Conservation (phyloP, 257 asterid species). For the Solanum corneliomulleri region DNA sequence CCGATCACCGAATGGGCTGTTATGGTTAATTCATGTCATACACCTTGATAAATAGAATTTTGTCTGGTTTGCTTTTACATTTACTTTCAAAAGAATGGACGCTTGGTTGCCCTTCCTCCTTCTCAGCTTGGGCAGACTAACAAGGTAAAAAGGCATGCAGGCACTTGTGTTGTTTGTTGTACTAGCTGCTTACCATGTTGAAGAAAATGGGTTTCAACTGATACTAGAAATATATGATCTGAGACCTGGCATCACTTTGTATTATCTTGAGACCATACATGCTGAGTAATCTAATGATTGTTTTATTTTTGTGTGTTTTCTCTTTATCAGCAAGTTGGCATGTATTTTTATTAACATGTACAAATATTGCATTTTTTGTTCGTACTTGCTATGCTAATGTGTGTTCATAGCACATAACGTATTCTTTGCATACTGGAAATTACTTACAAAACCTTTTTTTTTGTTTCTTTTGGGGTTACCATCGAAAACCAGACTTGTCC, state of each 20-base stretch:
- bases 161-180: background rate
- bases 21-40: background rate
- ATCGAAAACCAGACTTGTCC: background rate
- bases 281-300: background rate
- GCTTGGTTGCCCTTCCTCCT: background rate
- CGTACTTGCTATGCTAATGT: background rate
- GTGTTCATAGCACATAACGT: background rate
- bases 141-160: background rate
- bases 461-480: background rate
- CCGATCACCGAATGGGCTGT: background rate
- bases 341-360: background rate
- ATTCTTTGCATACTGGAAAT: background rate
- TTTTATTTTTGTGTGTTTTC: background rate
- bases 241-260: background rate
- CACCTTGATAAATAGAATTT: background rate
- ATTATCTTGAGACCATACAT: background rate
- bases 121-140: background rate
- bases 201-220: background rate
- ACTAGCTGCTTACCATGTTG: background rate
- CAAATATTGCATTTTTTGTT: background rate
- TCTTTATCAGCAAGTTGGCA: background rate
- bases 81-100: background rate
- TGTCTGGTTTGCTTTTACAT: background rate
- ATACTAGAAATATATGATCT: background rate
- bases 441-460: background rate